Evolutionary conservation across 2,329 filamentous ascomycete genomes (phyloP), one percentile per base, ranked within the genome.

Genomic region (Fusarium sp.): DNA sequence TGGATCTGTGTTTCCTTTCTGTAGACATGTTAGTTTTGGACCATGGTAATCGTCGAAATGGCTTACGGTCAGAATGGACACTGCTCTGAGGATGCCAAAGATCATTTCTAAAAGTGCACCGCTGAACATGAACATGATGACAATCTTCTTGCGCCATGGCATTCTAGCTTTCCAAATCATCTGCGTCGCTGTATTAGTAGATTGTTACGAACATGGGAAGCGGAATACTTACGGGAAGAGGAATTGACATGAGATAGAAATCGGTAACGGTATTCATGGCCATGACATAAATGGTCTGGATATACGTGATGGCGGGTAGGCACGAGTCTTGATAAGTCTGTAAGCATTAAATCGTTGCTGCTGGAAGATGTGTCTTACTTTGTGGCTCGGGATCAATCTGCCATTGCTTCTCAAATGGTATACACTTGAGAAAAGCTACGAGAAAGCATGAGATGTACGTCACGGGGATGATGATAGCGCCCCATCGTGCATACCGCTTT

Each of bases 21-120:
- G 28, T 2, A 13, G 6, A n/a, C n/a, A n/a, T 30, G 2, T 51
- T 8, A 51, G 49, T 13, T 13, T 6, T 0, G 2, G 10, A 2
- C 2, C 6, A 7, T 8, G 6, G 3, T 6, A 1, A 1, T 2
- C 1, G 6, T 5, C 7, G 1, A n/a, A 3, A 7, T 37, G 3
- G 2, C 49, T 26, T 41, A 52, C 49, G 2, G 49, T 52, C 1
- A 52, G 49, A 3, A 52, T 52, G 8, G 49, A 52, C 2, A 52
- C 49, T 6, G 49, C 49, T 18, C 49, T 41, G 18, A 52, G 26
- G 23, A 52, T 52, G 2, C 49, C 49, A 2, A 52, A 52, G 7
- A 52, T 19, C 49, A 52, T 52, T n/a, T 52, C 49, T 18, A 52
- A 19, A 1, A 52, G 34, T 18, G 49, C 49, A 5, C 49, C 49